Evolutionary conservation across 129 eudicot species (phyloP).

Genomic region (Lactuca sativa): DNA sequence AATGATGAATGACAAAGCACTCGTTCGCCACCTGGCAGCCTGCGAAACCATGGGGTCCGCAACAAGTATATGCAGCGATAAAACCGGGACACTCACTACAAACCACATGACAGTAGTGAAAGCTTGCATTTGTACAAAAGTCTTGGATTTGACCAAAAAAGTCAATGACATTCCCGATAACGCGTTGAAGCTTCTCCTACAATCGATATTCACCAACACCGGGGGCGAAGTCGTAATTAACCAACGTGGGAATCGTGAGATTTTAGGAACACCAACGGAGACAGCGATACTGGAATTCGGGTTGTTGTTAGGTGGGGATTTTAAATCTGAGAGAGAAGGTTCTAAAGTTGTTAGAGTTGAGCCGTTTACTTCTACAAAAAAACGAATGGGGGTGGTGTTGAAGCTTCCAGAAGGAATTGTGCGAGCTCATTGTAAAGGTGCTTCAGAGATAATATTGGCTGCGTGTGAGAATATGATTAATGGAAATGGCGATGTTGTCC

Average conservation of each 20-base stretch:
- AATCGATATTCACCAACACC: slow-evolving; percentile 85
- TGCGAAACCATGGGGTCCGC: slow-evolving; percentile 99
- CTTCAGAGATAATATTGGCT: slow-evolving; percentile 87
- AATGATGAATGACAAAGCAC: slow-evolving; percentile 98
- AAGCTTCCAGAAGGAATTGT: slow-evolving; percentile 76
- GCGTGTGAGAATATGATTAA: slow-evolving; percentile 77
- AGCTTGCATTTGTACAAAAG: slow-evolving; percentile 69
- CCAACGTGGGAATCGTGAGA: slow-evolving; percentile 63
- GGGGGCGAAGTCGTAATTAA: slow-evolving; percentile 90
- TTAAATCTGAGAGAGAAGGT: slow-evolving; percentile 51
- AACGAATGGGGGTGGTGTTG: slow-evolving; percentile 90
- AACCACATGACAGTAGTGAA: slow-evolving; percentile 97
- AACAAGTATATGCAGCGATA: slow-evolving; percentile 93
- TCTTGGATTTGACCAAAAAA: slow-evolving; percentile 44
- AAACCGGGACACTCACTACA: slow-evolving; percentile 93
- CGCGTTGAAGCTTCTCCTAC: slow-evolving; percentile 47
- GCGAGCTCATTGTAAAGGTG: slow-evolving; percentile 87
- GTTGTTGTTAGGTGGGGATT: slow-evolving; percentile 85
- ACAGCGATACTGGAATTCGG: slow-evolving; percentile 81
- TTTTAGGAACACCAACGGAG: slow-evolving; percentile 94
- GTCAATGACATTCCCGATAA: slow-evolving; percentile 54
- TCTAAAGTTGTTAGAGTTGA: slow-evolving; percentile 63
- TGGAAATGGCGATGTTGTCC: slow-evolving; percentile 66
- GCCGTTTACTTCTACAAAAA: slow-evolving; percentile 96
- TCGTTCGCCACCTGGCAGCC: slow-evolving; percentile 89